Conservation (phyloP, 345 rosid species). For the Populus euphratica region DNA sequence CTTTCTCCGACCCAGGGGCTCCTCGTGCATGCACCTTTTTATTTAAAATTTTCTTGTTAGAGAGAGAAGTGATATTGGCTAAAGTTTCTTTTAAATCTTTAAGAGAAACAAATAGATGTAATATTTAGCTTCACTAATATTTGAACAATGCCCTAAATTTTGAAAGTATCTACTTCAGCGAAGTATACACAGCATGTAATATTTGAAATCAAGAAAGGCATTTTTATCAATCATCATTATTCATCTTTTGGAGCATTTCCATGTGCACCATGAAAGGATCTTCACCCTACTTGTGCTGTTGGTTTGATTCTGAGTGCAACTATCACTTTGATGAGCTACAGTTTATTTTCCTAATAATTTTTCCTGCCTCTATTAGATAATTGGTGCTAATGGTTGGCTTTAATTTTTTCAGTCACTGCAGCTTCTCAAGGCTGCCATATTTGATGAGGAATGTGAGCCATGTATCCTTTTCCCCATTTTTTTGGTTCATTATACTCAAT, state of each 20-base stretch:
- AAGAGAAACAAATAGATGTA: neutral
- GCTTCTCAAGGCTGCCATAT: constrained; percentile 71
- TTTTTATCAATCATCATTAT: neutral
- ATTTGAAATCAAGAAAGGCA: neutral
- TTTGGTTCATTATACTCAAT: neutral
- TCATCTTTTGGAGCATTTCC: neutral
- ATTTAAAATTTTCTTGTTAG: too few species aligned
- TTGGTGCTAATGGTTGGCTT: constrained; percentile 8
- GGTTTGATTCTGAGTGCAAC: neutral
- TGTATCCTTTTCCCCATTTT: constrained; percentile 49
- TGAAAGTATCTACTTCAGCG: neutral
- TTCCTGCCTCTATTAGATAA: neutral
- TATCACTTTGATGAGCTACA: neutral
- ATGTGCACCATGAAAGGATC: neutral
- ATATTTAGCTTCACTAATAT: neutral
- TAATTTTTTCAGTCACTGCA: constrained; percentile 62
- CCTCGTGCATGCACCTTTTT: neutral
- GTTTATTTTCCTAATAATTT: neutral
- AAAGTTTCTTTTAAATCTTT: too few species aligned
- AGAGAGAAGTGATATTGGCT: too few species aligned
- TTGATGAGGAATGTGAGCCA: constrained; percentile 75
- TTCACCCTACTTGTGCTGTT: neutral
- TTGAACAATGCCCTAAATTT: neutral
- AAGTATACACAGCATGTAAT: neutral
- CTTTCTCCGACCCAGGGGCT: neutral